Conservation (phyloP, 148 eudicot genomes). For the Bassia scoparia region DNA sequence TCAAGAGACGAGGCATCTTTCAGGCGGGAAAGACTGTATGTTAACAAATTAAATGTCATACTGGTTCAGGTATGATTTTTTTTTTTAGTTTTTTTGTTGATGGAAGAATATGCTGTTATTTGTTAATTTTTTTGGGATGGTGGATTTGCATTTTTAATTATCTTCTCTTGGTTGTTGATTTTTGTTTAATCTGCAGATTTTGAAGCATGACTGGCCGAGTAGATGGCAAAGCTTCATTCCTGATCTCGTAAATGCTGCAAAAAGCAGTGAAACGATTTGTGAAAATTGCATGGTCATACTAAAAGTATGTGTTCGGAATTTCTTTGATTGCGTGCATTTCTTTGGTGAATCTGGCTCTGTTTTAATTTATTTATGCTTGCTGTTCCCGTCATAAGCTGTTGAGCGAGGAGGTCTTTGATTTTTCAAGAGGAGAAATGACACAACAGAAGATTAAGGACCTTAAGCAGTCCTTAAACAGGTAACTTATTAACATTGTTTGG, state of each 20-base stretch:
- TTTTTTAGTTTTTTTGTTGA: background rate
- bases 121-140: background rate
- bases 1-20: slow-evolving; percentile 85
- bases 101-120: background rate
- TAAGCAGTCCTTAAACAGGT: slow-evolving; percentile 94
- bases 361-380: slow-evolving; percentile 9
- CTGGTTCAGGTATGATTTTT: slow-evolving; percentile 71
- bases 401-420: slow-evolving; percentile 98
- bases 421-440: slow-evolving; percentile 99
- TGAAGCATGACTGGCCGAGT: slow-evolving; percentile 99
- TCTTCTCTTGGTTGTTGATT: background rate
- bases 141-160: background rate
- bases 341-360: background rate
- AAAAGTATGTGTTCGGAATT: slow-evolving; percentile 43
- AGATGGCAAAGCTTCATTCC: slow-evolving; percentile 95
- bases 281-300: slow-evolving; percentile 98
- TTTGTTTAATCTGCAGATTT: slow-evolving; percentile 43
- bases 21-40: slow-evolving; percentile 87
- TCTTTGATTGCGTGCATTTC: background rate
- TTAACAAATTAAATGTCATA: slow-evolving; percentile 83
- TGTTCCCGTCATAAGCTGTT: slow-evolving; percentile 52
- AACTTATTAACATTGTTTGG: slow-evolving; percentile 8
- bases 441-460: slow-evolving; percentile 96
- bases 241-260: slow-evolving; percentile 91
- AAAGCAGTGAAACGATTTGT: slow-evolving; percentile 93